phyloP scores from a whole-genome alignment of 1,284 basidiomycete species.

The Pseudozyma flocculosa region DNA sequence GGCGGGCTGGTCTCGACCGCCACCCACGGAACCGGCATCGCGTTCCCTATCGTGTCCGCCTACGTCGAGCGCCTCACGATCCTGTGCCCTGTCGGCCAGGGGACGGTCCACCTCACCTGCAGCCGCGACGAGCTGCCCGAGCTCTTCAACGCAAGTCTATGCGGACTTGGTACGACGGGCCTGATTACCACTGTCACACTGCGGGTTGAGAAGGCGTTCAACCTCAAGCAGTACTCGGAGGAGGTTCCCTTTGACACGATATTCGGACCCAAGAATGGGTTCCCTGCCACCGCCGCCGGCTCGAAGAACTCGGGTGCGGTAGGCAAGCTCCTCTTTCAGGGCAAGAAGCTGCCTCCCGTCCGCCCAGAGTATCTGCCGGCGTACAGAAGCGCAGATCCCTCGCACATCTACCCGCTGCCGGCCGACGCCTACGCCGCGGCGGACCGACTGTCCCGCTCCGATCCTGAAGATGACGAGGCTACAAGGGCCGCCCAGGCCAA shows the following conservation, averaged over 20 bases:
- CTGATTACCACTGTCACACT: conserved; percentile 79
- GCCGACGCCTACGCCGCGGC: conserved; percentile 8
- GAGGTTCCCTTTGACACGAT: conserved; percentile 67
- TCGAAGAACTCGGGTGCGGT: conserved; percentile 14
- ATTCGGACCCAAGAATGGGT: conserved; percentile 60
- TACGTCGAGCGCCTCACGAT: conserved; percentile 75
- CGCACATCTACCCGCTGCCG: conserved; percentile 31
- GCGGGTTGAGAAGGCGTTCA: conserved; percentile 78
- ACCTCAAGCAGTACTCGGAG: conserved; percentile 75
- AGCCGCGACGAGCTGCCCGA: conserved; percentile 69
- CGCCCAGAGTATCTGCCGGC: conserved; percentile 19
- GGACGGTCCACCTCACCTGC: conserved; percentile 70
- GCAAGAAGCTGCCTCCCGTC: conserved; percentile 33
- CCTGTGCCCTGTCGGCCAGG: conserved; percentile 60
- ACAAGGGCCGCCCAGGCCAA: conserved; percentile 63
- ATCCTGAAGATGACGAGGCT: conserved; percentile 40
- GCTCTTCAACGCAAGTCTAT: conserved; percentile 87
- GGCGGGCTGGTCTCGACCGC: conserved; percentile 93
- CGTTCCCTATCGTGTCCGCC: conserved; percentile 78
- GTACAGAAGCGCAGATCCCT: conserved; percentile 9
- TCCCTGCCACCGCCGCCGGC: conserved; percentile 11
- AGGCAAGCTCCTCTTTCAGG: conserved; percentile 39
- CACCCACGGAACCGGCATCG: conserved; percentile 85
- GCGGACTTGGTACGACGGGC: conserved; percentile 90
- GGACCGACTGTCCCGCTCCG: conserved; percentile 14